Evolutionary conservation across 768 basidiomycete genomes (phyloP).

Genomic region (Calocybe indica): DNA sequence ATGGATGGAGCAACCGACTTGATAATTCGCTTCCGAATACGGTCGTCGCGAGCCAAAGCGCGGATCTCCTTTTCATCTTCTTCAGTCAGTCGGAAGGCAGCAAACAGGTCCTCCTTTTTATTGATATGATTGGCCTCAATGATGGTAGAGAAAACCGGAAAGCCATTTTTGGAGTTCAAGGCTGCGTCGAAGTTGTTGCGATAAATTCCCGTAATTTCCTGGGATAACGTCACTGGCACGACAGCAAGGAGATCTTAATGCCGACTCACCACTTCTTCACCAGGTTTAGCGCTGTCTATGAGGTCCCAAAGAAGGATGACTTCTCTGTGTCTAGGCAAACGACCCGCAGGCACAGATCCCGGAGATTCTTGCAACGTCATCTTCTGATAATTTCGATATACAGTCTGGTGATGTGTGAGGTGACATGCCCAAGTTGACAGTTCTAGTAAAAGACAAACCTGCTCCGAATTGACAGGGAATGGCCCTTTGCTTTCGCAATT

Average conservation of each 20-base stretch:
- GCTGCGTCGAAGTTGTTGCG: constrained; percentile 99
- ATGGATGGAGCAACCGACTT: constrained; percentile 99
- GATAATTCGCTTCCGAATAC: constrained; percentile 94
- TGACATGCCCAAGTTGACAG: not conserved
- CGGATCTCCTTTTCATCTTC: constrained; percentile 95
- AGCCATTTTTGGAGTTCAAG: constrained; percentile 97
- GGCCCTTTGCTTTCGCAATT: constrained; percentile 95
- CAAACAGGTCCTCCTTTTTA: constrained; percentile 98
- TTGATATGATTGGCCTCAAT: constrained; percentile 98
- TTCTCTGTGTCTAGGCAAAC: constrained; percentile 93
- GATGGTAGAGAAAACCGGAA: constrained; percentile 98
- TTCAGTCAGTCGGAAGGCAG: constrained; percentile 95
- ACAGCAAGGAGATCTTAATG: not conserved
- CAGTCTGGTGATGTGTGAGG: constrained; percentile 49
- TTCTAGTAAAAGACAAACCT: constrained; percentile 41
- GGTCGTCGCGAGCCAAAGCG: constrained; percentile 79
- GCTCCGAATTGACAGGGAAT: constrained; percentile 94
- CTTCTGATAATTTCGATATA: constrained; percentile 98
- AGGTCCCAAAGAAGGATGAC: constrained; percentile 97
- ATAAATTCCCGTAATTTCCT: constrained; percentile 98
- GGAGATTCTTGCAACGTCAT: constrained; percentile 99
- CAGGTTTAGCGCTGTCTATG: constrained; percentile 96
- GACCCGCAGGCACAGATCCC: constrained; percentile 95
- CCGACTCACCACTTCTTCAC: constrained; percentile 85
- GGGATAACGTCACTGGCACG: constrained; percentile 8